A percentile compares a stretch with the other conserved stretches of the same genome.
Conservation (phyloP, 2,329 filamentous ascomycete species). For the Microcyclospora pomicola region DNA sequence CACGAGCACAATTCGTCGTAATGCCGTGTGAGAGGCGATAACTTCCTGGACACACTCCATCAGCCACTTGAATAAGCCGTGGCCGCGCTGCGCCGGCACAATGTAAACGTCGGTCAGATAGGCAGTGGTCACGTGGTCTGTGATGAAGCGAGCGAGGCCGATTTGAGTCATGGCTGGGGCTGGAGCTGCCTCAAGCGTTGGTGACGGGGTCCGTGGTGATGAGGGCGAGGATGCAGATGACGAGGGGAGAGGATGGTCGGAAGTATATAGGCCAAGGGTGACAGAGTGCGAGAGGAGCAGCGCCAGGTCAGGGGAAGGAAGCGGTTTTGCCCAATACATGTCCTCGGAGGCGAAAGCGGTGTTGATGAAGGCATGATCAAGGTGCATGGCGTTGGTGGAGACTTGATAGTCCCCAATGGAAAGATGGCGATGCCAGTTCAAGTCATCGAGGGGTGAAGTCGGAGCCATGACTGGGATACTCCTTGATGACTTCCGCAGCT, state of each 20-base stretch:
- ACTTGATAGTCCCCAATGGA: conserved; percentile 7
- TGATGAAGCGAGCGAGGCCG: conserved; percentile 16
- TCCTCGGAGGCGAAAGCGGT: conserved; percentile 14
- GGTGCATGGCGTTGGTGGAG: conserved; percentile 7
- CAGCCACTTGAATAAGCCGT: conserved; percentile 15
- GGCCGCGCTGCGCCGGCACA: conserved; percentile 6
- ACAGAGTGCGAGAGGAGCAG: conserved; percentile 15
- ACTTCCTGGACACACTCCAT: conserved; percentile 11
- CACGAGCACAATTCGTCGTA: conserved; percentile 12
- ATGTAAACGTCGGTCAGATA: conserved; percentile 19
- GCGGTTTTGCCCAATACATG: conserved; percentile 18
- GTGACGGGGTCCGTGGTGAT: conserved; percentile 13
- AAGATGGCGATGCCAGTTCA: too few relatives aligned
- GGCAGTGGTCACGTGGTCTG: conserved; percentile 14
- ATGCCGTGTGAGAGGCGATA: conserved; percentile 8
- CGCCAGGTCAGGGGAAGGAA: conserved; percentile 8
- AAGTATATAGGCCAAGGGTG: conserved; percentile 16
- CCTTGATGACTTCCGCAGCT: too few relatives aligned
- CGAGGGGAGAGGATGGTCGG: conserved; percentile 2
- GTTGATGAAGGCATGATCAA: conserved; percentile 16
- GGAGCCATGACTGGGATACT: too few relatives aligned
- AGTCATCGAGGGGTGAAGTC: too few relatives aligned
- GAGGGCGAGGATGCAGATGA: conserved; percentile 7
- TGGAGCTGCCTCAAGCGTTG: conserved; percentile 6
- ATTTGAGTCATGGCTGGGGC: conserved; percentile 11